A percentile compares a stretch with the other conserved stretches of the same genome.
These are phyloP conservation scores for Gleditsia sinensis DNA, from an alignment of 306 rosid genomes.

Conservation along the genomic window DNA sequence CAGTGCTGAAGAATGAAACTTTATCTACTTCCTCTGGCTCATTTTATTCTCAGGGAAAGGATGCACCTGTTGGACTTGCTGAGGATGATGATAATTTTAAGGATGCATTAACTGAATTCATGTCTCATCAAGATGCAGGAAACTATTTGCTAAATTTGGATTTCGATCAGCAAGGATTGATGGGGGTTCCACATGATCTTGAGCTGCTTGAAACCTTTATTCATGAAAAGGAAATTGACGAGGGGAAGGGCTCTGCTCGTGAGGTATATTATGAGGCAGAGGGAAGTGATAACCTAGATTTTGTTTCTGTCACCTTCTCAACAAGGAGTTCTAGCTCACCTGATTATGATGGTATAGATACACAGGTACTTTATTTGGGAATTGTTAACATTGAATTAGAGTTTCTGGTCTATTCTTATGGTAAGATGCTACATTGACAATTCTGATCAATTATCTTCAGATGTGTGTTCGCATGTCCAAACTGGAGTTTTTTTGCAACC, in stretches of 20 bases:
- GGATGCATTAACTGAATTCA: constrained; percentile 92
- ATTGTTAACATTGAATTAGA: constrained; percentile 19
- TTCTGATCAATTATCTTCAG: constrained; percentile 49
- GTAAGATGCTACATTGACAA: constrained; percentile 31
- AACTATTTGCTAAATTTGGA: constrained; percentile 48
- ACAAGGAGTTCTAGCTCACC: constrained; percentile 47
- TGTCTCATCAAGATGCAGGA: constrained; percentile 62
- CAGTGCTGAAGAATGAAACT: constrained; percentile 66
- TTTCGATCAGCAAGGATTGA: constrained; percentile 41
- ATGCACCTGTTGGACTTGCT: constrained; percentile 40
- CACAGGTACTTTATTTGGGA: constrained; percentile 67
- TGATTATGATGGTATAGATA: constrained; percentile 85
- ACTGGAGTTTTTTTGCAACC: constrained; percentile 14
- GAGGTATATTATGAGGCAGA: constrained; percentile 80
- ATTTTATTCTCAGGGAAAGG: constrained; percentile 54
- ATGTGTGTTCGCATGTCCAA: constrained; percentile 26
- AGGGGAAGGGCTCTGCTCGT: constrained; percentile 50
- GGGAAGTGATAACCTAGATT: constrained; percentile 49
- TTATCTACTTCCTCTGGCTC: constrained; percentile 41
- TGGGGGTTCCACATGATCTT: constrained; percentile 50
- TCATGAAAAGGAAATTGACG: constrained; percentile 58
- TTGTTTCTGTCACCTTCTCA: constrained; percentile 6
- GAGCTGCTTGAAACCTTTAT: constrained; percentile 57
- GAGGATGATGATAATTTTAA: constrained; percentile 81
- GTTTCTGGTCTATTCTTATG: constrained; percentile 25